Base-by-base conservation (phyloP, 2,329 filamentous ascomycete species). In the Pseudomassariella vexata region DNA sequence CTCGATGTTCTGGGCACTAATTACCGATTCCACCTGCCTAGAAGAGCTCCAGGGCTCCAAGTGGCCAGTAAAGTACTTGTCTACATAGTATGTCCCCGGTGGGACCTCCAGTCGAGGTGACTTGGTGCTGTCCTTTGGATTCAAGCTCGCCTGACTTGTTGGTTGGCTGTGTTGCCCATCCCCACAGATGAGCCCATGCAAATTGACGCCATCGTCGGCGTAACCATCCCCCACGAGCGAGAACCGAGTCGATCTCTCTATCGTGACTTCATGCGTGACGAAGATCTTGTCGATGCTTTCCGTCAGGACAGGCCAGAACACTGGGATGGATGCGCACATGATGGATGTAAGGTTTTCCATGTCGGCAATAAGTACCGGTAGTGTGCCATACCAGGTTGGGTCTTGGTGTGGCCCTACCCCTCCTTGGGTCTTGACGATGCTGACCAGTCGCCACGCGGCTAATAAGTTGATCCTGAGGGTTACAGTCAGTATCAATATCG, bases 181-280 rank as follows among this genome's bases (percentile, higher is more conserved):
- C n/a, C n/a, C n/a, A n/a, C n/a, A n/a, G n/a, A n/a, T n/a, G n/a
- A n/a, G n/a, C n/a, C n/a, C n/a, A n/a, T n/a, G n/a, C n/a, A n/a
- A n/a, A n/a, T n/a, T n/a, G n/a, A n/a, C n/a, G n/a, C n/a, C n/a
- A n/a, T n/a, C n/a, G n/a, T n/a, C n/a, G n/a, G n/a, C n/a, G n/a
- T n/a, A n/a, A n/a, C n/a, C 37, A 24, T 39, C 37, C 19, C 24
- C 24, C 35, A 25, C 26, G 15, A 19, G 19, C 9, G 37, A 39
- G 26, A 24, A 39, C 9, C 37, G 32, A 5, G 16, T 21, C 9
- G 30, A 20, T 18, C 44, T 33, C 5, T 38, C 46, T n/a, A 50
- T 37, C 24, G 45, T 37, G 21, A 59, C 47, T 28, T 60, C 57
- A 9, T 51, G 49, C 9, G 55, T 59, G 10, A 60, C 49, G 36